Evolutionary conservation across 768 basidiomycete species (phyloP), one percentile per base, ranked within the genome.

Genomic region (Cystofilobasidium bisporidii): DNA sequence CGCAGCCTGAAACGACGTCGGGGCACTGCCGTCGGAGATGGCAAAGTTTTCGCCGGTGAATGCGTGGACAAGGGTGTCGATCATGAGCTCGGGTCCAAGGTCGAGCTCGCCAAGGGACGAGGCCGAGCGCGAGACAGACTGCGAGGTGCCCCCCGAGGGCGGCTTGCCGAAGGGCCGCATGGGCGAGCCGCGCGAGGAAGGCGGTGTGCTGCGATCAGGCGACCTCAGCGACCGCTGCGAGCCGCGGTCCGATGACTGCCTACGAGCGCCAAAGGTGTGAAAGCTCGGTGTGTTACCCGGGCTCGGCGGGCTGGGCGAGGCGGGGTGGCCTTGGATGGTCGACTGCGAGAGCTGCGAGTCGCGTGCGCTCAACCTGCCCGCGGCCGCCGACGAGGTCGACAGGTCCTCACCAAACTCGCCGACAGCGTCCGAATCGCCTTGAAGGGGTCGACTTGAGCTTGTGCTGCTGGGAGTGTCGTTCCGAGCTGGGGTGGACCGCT

Each of bases 41-140:
- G n/a, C 45, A 24, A 47, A 18, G 4, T 5, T 56, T 15, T 5
- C 14, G 53, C 9, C 28, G 9, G 53, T 3, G 17, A 56, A 28
- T 1, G 18, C 53, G 14, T 28, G 12, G 3, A 17, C 53, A 14
- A 56, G 53, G 28, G 53, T 18, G 53, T 56, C 53, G 28, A 28
- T 17, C 18, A 3, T 28, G 26, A 56, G 53, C 30, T 28, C 53
- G 8, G 53, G 53, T 2, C 53, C 53, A 17, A 56, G 53, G 30
- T 56, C 53, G 53, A 56, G 53, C 53, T 56, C 53, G 53, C 53
- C 53, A 15, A 56, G 30, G 12, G 53, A 56, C 11, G 53, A 56
- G 28, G 26, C 12, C 2, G 53, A 56, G 4, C 53, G 53, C 14
- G 30, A 14, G 53, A 56, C 11, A 32, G 53, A 32, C 22, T 24